Conservation (phyloP, 108 stramenopile genomes). For the Epipyxis sp. region DNA sequence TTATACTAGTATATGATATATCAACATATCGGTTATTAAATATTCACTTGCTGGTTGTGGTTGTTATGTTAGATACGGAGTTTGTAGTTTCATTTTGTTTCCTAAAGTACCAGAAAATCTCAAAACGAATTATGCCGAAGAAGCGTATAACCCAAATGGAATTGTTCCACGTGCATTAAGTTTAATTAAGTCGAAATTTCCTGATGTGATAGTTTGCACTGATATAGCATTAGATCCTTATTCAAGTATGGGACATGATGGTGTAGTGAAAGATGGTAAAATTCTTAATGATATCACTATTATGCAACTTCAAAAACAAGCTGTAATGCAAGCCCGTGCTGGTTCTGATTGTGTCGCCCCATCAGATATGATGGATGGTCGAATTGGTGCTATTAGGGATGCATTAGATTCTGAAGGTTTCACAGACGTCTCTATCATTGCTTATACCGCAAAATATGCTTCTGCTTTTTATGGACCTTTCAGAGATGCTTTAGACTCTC, state of each 20-base stretch:
- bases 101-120: slow-evolving; percentile 89
- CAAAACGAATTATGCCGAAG: slow-evolving; percentile 88
- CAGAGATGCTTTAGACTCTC: slow-evolving; percentile 92
- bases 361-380: slow-evolving; percentile 84
- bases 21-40: no score
- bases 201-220: slow-evolving; percentile 81
- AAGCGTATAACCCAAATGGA: slow-evolving; percentile 92
- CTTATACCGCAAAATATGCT: slow-evolving; percentile 99
- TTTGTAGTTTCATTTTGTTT: slow-evolving; percentile 85
- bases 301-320: slow-evolving; percentile 92
- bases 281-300: slow-evolving; percentile 96
- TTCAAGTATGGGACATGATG: slow-evolving; percentile 97
- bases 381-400: slow-evolving; percentile 92
- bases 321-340: slow-evolving; percentile 75
- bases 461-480: slow-evolving; percentile 99
- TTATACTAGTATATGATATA: no score
- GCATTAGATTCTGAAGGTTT: slow-evolving; percentile 96
- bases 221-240: slow-evolving; percentile 97
- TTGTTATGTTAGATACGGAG: slow-evolving; percentile 69
- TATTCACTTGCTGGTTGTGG: no score
- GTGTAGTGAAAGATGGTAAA: slow-evolving; percentile 85
- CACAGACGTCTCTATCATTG: slow-evolving; percentile 91
- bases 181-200: slow-evolving; percentile 82
- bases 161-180: slow-evolving; percentile 88
- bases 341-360: slow-evolving; percentile 95